phyloP scores from a whole-genome alignment of 306 rosid species.

The Sphenostylis stenocarpa region DNA sequence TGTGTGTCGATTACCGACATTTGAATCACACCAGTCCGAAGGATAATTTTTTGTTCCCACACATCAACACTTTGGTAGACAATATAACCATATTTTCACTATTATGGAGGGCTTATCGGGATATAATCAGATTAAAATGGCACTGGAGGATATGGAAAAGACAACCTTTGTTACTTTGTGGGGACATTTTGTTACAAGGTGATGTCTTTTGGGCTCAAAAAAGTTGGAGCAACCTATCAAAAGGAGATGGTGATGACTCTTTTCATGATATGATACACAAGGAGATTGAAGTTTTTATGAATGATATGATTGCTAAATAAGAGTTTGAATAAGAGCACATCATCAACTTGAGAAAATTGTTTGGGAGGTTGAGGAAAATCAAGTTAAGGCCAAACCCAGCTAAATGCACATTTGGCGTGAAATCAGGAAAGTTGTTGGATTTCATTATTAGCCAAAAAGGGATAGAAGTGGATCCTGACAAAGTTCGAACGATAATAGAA shows the following conservation, averaged over 20 bases:
- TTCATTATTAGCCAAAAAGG: background rate
- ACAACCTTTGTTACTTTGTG: too few species aligned
- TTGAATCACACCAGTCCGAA: too few species aligned
- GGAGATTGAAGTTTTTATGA: background rate
- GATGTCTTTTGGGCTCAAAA: background rate
- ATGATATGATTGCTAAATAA: background rate
- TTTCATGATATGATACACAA: background rate
- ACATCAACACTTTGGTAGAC: too few species aligned
- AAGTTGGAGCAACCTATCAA: background rate
- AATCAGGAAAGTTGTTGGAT: background rate
- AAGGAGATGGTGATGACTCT: background rate
- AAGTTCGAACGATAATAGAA: background rate
- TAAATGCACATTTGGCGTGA: background rate
- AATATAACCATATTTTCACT: too few species aligned
- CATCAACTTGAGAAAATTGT: background rate
- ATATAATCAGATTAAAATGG: too few species aligned
- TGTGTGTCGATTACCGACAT: too few species aligned
- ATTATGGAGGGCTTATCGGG: too few species aligned
- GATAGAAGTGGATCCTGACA: background rate
- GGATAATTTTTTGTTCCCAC: too few species aligned
- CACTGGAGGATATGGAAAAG: too few species aligned
- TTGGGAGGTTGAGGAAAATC: background rate
- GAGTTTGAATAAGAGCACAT: background rate
- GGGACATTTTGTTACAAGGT: too few species aligned
- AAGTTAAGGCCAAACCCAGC: background rate